Percentiles rank a stretch among this genome's conserved stretches.
Evolutionary conservation across 2,329 filamentous ascomycete species (phyloP).

Genomic region (Coleophoma crateriformis): DNA sequence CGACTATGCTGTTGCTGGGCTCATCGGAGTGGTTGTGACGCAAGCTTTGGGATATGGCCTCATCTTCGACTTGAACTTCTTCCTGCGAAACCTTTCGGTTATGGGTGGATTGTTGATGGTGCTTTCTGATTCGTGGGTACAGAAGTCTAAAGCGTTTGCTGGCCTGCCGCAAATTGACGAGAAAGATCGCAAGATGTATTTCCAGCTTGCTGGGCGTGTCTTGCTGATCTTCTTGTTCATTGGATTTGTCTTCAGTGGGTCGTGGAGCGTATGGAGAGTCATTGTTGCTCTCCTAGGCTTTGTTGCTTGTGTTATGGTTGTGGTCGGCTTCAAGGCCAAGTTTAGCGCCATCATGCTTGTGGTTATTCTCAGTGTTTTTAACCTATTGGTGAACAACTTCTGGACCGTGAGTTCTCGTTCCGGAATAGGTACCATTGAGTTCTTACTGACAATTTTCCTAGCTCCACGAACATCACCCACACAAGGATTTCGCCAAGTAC

Average conservation of each 20-base stretch:
- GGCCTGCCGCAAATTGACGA: constrained; percentile 92
- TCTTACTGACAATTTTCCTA: constrained; percentile 31
- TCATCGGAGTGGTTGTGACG: constrained; percentile 84
- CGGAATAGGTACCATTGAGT: not conserved
- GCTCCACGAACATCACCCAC: constrained; percentile 96
- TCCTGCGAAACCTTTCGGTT: constrained; percentile 96
- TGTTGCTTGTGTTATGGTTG: constrained; percentile 94
- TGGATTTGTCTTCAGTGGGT: constrained; percentile 91
- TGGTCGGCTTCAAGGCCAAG: constrained; percentile 99
- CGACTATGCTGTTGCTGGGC: constrained; percentile 84
- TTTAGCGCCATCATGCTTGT: constrained; percentile 95
- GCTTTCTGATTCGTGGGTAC: constrained; percentile 93
- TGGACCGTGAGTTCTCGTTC: constrained; percentile 73
- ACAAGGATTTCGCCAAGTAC: constrained; percentile 99
- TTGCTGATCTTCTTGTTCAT: constrained; percentile 96
- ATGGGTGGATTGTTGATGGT: constrained; percentile 98
- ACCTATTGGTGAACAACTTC: constrained; percentile 98
- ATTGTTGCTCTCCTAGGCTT: constrained; percentile 80
- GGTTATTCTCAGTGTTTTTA: constrained; percentile 93
- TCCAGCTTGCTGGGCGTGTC: constrained; percentile 93
- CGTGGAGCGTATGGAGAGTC: constrained; percentile 87
- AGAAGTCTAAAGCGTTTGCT: constrained; percentile 94
- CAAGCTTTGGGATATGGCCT: constrained; percentile 96
- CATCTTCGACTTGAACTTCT: constrained; percentile 99
- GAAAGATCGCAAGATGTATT: constrained; percentile 99